Evolutionary conservation across 208 protist genomes (phyloP).

Genomic region (Leishmania mexicana): DNA sequence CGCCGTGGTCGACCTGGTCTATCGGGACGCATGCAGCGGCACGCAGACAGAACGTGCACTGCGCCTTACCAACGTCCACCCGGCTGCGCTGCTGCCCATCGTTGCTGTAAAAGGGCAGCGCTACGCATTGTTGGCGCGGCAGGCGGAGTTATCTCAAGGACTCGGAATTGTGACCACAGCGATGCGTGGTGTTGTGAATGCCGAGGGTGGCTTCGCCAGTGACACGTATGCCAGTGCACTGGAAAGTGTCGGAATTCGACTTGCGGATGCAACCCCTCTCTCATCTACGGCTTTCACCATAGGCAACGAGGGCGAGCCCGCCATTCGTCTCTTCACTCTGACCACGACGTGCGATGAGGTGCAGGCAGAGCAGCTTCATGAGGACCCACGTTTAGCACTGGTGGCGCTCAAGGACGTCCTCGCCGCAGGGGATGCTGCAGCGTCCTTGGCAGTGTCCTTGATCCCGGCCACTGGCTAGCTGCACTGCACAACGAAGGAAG

Average conservation of each 20-base stretch:
- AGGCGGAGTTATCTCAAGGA: constrained; percentile 40
- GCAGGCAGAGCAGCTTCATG: constrained; percentile 27
- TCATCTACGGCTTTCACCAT: constrained; percentile 44
- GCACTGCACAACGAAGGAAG: background rate
- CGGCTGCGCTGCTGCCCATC: constrained; percentile 59
- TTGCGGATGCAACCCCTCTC: constrained; percentile 21
- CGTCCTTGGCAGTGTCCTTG: constrained; percentile 50
- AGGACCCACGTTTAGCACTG: constrained; percentile 17
- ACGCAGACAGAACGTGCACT: constrained; percentile 29
- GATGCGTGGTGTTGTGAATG: constrained; percentile 41
- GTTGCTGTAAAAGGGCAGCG: constrained; percentile 27
- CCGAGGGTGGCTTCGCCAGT: constrained; percentile 31
- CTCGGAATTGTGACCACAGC: constrained; percentile 42
- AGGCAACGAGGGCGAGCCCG: constrained; percentile 58
- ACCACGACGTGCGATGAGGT: constrained; percentile 23
- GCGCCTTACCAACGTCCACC: constrained; percentile 33
- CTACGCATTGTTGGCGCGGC: constrained; percentile 49
- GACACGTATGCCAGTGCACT: constrained; percentile 31
- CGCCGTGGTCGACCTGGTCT: constrained; percentile 63
- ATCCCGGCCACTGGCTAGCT: constrained; percentile 8
- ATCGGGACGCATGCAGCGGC: constrained; percentile 32
- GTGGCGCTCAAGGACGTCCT: constrained; percentile 48
- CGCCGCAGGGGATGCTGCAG: constrained; percentile 54
- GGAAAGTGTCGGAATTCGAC: constrained; percentile 32
- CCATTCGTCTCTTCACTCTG: constrained; percentile 48